Evolutionary conservation across 148 eudicot genomes (phyloP).

Genomic region (Chenopodium suecicum): DNA sequence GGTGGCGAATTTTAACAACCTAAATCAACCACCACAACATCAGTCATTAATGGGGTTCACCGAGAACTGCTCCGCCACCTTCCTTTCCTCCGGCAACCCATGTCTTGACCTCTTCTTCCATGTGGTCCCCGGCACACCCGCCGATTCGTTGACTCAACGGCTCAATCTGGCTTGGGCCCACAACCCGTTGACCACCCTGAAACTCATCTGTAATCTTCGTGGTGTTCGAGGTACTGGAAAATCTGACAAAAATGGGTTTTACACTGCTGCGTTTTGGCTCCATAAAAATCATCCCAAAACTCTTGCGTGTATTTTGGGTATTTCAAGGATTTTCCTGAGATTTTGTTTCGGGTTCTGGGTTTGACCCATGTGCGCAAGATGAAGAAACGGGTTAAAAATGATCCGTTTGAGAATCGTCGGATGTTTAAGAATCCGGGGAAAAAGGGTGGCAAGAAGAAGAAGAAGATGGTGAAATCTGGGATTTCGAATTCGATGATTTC

Average conservation of each 20-base stretch:
- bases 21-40: not conserved
- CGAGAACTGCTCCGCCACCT: constrained; percentile 15
- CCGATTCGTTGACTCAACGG: not conserved
- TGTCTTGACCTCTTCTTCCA: constrained; percentile 30
- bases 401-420: not conserved
- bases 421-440: not conserved
- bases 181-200: constrained; percentile 26
- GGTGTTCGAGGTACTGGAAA: constrained; percentile 33
- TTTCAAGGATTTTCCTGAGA: constrained; percentile 34
- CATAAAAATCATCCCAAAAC: constrained; percentile 31
- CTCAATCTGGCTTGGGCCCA: constrained; percentile 26
- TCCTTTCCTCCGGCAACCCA: constrained; percentile 25
- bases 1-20: constrained; percentile 21
- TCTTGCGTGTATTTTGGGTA: constrained; percentile 29
- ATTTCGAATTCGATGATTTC: too few relatives aligned
- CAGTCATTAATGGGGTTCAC: constrained; percentile 4
- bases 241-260: constrained; percentile 28
- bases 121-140: constrained; percentile 18
- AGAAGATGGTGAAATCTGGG: not conserved
- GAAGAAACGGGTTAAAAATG: not conserved
- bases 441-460: not conserved
- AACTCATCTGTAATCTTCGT: constrained; percentile 31
- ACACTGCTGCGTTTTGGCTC: constrained; percentile 27
- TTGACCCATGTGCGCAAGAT: constrained; percentile 14
- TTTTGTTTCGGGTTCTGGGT: constrained; percentile 25